Base-by-base conservation (phyloP, 257 asterid species). In the Voacanga thouarsii region DNA sequence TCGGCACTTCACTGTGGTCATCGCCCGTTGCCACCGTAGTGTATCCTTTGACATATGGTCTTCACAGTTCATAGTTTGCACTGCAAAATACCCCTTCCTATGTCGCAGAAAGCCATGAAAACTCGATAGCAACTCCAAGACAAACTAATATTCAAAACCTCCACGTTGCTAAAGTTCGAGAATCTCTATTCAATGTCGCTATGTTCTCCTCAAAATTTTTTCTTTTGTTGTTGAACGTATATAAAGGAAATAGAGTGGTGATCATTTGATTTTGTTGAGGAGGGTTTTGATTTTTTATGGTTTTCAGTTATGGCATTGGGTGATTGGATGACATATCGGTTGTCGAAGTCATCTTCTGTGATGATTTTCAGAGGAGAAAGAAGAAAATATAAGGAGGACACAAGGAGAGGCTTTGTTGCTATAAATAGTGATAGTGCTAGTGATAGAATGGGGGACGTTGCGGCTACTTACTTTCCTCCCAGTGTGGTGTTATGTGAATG, bases 271-370 rank as follows among this genome's bases (percentile, higher is more conserved):
- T 33, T 51, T 51, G 57, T 51, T 51, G 57, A 3, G 51, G 19
- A 51, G 57, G 57, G 15, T 14, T 3, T 51, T 51, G 21, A 51
- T 51, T 51, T 7, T 3, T 51, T 51, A 12, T 3, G 57, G 12
- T 51, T 51, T 14, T 51, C 4, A 12, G 57, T 15, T 51, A 93
- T 95, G 99, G 99, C 98, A 88, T 89, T 93, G 92, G 99, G 98
- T 71, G 97, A 93, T 89, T 87, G 91, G 85, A 95, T 95, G 98
- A 90, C 90, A 53, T 93, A 96, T 44, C 85, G 99, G 87, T 89
- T 87, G 81, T 90, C 99, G 33, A 94, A 88, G 80, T 92, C 98
- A 57, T 77, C 97, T 4, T 82, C 89, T 45, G 86, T 87, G 94
- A 85, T 19, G 96, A 90, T 75, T 88, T 84, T 80, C 88, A 86